Base-by-base conservation (phyloP, 2,329 filamentous ascomycete genomes). In the Decorospora gaudefroyi region DNA sequence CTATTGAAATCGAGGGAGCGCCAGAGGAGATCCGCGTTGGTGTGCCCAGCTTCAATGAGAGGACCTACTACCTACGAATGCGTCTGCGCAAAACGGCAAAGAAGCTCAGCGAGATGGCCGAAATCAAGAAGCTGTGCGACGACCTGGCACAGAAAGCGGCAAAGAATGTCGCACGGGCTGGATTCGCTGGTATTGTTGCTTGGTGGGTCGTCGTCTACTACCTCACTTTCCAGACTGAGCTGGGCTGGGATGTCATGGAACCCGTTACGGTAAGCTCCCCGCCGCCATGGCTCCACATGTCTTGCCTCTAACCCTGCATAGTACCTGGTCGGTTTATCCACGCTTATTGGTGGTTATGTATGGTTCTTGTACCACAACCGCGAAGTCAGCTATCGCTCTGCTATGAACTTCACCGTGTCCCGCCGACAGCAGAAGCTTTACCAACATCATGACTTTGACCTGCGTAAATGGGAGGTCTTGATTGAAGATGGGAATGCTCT, bases 291-390 rank as follows among this genome's bases (percentile, higher is more conserved):
- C 34, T 35, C 12, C 9, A 26, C 29, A 11, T 18, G 12, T 23
- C 29, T 17, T 4, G 32, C 10, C 47, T 57, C 19, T 49, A 15
- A 32, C 10, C 22, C 4, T 19, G 2, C 21, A 12, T 18, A 69
- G 22, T 96, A 96, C 64, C 82, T 96, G 11, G 90, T 88, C 2
- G 88, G 90, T n/a, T 76, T 96, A 53, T 83, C 85, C 0, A 90
- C 87, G 9, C 82, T 96, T 62, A 95, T 96, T 75, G 86, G 86
- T 6, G 91, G 90, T 55, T 96, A 96, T 63, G 76, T 95, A 40
- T 96, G 90, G 89, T 96, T 96, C 68, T 75, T 96, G 9, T 95
- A 91, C 72, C 88, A 96, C 74, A 95, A 91, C 72, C 83, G 88
- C 13, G 90, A 96, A 71, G 84, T 95, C 8, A 88, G 83, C 53